Base-by-base conservation (phyloP, 2,329 filamentous ascomycete species). In the Arthroderma sp. region DNA sequence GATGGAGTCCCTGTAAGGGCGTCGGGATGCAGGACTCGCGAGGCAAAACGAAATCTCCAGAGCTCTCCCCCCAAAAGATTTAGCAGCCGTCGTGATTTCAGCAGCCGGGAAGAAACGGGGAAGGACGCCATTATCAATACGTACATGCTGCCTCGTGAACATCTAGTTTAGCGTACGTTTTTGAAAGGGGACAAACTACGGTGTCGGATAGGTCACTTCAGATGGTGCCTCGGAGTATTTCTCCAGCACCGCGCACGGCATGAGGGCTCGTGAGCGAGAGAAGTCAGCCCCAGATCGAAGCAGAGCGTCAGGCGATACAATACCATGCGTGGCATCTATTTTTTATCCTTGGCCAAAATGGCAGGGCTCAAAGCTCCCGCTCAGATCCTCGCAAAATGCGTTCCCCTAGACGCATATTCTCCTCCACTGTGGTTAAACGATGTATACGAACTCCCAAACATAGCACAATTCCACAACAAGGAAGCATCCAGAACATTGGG, bases 401-500 rank as follows among this genome's bases (percentile, higher is more conserved):
- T 17, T 51, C 25, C 47, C 47, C 47, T 19, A 51, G 47, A n/a
- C 28, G n/a, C 23, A 13, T 51, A n/a, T n/a, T n/a, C n/a, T 33
- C 47, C 47, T 33, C 47, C 47, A 33, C 47, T 11, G 23, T 23
- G 25, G n/a, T 51, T 17, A 31, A 17, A 25, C 25, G n/a, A 33
- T 31, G 8, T 17, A 19, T 51, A 31, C 28, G n/a, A 33, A 35
- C 47, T 17, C 1, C 25, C 2, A 51, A 51, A 49, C 5, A 51
- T 51, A 31, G 47, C 47, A 51, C 47, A 31, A 33, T 51, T 33
- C n/a, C 11, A 11, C 25, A 4, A 5, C 23, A 25, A 51, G 47
- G 47, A 51, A 51, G 47, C 47, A 33, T 51, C 47, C 47, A 51
- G 47, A 51, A 51, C 28, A 51, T 51, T 51, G 8, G 15, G 23